These are phyloP conservation scores for Xylariaceae sp. DNA, from an alignment of 2,329 filamentous ascomycete species.

Conservation along the genomic window DNA sequence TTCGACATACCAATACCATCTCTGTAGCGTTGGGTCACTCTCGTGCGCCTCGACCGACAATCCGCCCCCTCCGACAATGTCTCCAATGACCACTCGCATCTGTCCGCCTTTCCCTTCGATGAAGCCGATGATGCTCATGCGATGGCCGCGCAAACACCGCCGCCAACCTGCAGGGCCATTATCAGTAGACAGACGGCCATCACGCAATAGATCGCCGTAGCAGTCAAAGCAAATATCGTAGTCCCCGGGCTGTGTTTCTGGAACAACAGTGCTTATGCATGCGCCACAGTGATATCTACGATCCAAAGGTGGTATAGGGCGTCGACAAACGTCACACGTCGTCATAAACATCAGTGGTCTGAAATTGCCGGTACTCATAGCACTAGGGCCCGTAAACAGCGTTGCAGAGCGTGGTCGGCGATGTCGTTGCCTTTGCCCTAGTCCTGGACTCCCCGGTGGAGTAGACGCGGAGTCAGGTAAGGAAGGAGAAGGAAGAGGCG, in stretches of 20 bases:
- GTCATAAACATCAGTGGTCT: constrained; percentile 75
- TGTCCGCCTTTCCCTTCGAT: constrained; percentile 71
- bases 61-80: constrained; percentile 78
- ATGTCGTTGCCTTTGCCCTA: constrained; percentile 26
- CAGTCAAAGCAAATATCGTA: constrained; percentile 85
- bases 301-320: constrained; percentile 72
- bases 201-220: constrained; percentile 71
- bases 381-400: constrained; percentile 55
- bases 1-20: constrained; percentile 59
- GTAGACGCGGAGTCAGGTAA: constrained; percentile 36
- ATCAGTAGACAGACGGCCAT: constrained; percentile 71
- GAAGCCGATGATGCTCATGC: constrained; percentile 84
- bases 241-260: constrained; percentile 67
- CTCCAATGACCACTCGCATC: constrained; percentile 70
- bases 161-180: constrained; percentile 86
- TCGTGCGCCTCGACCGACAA: constrained; percentile 65
- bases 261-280: constrained; percentile 64
- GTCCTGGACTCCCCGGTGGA: constrained; percentile 45
- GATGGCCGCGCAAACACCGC: constrained; percentile 78
- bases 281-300: constrained; percentile 80
- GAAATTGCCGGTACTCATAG: constrained; percentile 60
- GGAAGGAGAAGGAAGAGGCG: constrained; percentile 36
- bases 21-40: constrained; percentile 49
- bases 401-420: constrained; percentile 53
- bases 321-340: constrained; percentile 79